phyloP scores from a whole-genome alignment of 768 basidiomycete genomes.

The Boletus reticuloceps region DNA sequence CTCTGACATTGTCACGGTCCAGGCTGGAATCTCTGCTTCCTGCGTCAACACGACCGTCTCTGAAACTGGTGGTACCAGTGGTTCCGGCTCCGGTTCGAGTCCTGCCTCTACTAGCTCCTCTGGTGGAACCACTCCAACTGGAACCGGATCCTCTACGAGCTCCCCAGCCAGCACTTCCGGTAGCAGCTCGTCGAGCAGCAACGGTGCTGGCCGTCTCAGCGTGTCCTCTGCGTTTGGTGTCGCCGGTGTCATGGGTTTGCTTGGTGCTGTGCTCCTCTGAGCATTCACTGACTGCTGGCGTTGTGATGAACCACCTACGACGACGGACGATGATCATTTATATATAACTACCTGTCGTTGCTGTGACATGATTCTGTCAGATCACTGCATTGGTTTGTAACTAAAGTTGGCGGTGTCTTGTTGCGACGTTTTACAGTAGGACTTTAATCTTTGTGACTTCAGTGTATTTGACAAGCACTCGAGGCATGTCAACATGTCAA shows the following conservation, averaged over 20 bases:
- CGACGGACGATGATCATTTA: conserved; percentile 15
- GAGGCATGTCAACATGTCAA: too few species aligned
- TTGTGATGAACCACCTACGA: conserved; percentile 9
- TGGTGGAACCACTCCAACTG: not conserved
- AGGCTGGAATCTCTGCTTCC: conserved; percentile 30
- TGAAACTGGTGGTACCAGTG: conserved; percentile 9
- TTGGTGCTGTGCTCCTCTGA: conserved; percentile 50
- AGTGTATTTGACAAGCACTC: too few species aligned
- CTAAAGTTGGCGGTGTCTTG: not conserved
- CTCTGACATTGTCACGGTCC: conserved; percentile 49
- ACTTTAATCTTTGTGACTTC: too few species aligned
- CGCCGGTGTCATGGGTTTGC: conserved; percentile 48
- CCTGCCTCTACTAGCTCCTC: conserved; percentile 1
- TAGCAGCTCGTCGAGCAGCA: conserved; percentile 25
- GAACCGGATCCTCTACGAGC: not conserved
- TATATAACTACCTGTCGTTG: conserved; percentile 17
- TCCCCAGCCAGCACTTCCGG: conserved; percentile 21
- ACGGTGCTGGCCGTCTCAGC: conserved; percentile 32
- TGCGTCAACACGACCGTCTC: conserved; percentile 27
- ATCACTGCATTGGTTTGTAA: conserved; percentile 21
- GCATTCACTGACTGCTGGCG: not conserved
- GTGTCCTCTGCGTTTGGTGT: conserved; percentile 39
- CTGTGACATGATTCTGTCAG: conserved; percentile 9
- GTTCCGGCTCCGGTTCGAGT: not conserved
- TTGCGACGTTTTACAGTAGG: not conserved